Evolutionary conservation across 2,329 filamentous ascomycete genomes (phyloP).

Genomic region (Bipolaris sorokiniana): DNA sequence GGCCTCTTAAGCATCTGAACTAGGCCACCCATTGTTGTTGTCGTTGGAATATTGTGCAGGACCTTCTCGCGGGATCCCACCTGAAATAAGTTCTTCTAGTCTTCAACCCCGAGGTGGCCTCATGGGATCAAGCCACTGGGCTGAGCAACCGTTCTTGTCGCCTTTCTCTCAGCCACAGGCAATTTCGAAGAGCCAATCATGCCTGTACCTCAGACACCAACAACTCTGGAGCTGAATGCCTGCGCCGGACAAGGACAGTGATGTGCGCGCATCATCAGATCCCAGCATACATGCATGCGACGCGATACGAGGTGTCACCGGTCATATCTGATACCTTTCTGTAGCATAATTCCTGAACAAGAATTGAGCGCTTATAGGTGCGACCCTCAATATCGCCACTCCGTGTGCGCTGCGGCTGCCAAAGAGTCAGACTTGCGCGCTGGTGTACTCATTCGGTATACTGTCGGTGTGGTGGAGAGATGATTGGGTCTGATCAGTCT

Average conservation of each 20-base stretch:
- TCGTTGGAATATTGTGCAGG: background rate
- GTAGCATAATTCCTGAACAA: too few relatives aligned
- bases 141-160: background rate
- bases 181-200: constrained; percentile 1
- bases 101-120: background rate
- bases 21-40: background rate
- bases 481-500: too few relatives aligned
- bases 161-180: background rate
- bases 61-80: background rate
- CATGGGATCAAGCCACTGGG: background rate
- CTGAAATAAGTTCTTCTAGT: background rate
- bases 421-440: too few relatives aligned
- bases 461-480: too few relatives aligned
- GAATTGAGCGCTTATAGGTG: too few relatives aligned
- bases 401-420: too few relatives aligned
- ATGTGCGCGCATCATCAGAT: background rate
- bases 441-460: too few relatives aligned
- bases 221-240: background rate
- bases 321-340: background rate
- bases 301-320: background rate
- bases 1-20: background rate
- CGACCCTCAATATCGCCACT: too few relatives aligned
- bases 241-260: background rate
- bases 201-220: background rate
- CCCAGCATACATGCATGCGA: background rate